A percentile compares a stretch with the other conserved stretches of the same genome.
phyloP scores from a whole-genome alignment of 345 rosid genomes.

The Eucalyptus erythrocorys region DNA sequence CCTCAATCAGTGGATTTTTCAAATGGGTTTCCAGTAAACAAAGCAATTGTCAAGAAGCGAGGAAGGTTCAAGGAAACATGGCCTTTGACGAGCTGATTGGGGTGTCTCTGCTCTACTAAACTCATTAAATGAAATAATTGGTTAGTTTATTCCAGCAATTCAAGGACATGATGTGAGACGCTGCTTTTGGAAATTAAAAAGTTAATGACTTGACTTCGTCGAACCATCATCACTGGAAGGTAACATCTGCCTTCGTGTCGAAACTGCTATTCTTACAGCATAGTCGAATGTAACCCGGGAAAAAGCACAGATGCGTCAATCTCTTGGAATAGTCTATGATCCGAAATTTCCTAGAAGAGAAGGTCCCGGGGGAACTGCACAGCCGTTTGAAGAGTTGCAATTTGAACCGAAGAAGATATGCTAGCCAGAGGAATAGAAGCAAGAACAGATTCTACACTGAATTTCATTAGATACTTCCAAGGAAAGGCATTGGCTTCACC shows the following conservation, averaged over 20 bases:
- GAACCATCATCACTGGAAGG: neutral
- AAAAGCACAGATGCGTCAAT: neutral
- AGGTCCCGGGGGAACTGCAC: neutral
- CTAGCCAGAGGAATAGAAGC: neutral
- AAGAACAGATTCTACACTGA: neutral
- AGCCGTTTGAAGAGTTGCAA: neutral
- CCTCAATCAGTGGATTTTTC: neutral
- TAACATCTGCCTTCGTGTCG: neutral
- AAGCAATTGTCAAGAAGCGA: neutral
- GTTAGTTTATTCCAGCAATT: neutral
- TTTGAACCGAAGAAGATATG: neutral
- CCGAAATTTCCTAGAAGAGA: neutral
- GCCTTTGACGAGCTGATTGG: neutral
- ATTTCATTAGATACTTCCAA: neutral
- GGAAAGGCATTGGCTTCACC: neutral
- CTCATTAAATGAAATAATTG: neutral
- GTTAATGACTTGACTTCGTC: neutral
- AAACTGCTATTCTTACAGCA: neutral
- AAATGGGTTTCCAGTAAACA: neutral
- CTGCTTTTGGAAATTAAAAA: neutral
- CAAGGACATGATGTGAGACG: neutral
- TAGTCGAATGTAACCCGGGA: neutral
- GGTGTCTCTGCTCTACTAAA: neutral
- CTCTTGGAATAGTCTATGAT: neutral
- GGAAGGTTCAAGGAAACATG: neutral